phyloP scores from a whole-genome alignment of 129 eudicot genomes.

The Kitagawia praeruptora region DNA sequence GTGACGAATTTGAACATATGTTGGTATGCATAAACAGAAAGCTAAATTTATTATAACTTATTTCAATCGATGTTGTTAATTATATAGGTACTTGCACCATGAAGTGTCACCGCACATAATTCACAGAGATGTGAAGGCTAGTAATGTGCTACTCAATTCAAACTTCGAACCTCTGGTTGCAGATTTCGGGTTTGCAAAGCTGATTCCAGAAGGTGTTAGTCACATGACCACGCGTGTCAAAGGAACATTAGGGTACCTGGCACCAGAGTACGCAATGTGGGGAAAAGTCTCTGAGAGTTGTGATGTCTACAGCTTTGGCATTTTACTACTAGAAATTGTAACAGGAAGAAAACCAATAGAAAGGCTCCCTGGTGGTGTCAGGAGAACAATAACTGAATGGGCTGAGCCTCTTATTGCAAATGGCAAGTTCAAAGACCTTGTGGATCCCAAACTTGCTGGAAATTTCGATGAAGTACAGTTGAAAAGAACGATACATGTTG shows the following conservation, averaged over 20 bases:
- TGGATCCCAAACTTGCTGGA: conserved; percentile 68
- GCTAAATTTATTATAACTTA: background rate
- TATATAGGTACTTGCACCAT: conserved; percentile 75
- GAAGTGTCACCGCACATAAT: conserved; percentile 81
- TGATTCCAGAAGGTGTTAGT: conserved; percentile 79
- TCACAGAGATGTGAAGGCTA: conserved; percentile 81
- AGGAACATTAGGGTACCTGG: conserved; percentile 76
- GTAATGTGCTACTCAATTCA: conserved; percentile 71
- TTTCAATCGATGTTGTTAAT: background rate
- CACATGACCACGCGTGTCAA: conserved; percentile 86
- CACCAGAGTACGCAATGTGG: conserved; percentile 88
- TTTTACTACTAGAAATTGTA: conserved; percentile 53
- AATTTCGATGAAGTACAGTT: conserved; percentile 50
- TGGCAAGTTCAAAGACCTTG: conserved; percentile 49
- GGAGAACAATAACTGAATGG: conserved; percentile 78
- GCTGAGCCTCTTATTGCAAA: conserved; percentile 59
- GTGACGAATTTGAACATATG: background rate
- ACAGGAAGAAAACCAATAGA: conserved; percentile 72
- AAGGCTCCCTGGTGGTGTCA: conserved; percentile 48
- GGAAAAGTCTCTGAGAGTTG: conserved; percentile 83
- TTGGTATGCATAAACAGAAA: background rate
- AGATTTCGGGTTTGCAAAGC: conserved; percentile 78
- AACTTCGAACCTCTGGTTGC: conserved; percentile 72
- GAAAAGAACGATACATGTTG: conserved; percentile 44
- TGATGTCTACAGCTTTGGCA: conserved; percentile 77